Conservation (phyloP, 257 asterid genomes). For the Cynanchum wilfordii region DNA sequence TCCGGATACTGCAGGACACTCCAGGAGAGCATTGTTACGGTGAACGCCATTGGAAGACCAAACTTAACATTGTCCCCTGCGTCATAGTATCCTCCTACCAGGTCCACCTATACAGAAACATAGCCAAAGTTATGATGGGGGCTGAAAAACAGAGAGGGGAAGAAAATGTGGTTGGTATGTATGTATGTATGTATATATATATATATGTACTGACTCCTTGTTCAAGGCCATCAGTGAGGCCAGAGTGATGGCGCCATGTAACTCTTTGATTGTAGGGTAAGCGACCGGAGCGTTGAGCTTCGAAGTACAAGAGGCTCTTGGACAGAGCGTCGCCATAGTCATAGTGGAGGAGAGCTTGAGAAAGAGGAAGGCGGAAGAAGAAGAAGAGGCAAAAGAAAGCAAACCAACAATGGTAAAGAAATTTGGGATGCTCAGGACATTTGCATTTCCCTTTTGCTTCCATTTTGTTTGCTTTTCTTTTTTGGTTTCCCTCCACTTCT, state of each 20-base stretch:
- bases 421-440: not conserved
- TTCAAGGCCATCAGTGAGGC: conserved; percentile 85
- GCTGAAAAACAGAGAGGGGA: not conserved
- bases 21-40: conserved; percentile 80
- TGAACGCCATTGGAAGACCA: conserved; percentile 88
- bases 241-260: conserved; percentile 90
- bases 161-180: not conserved
- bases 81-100: conserved; percentile 91
- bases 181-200: too few species aligned
- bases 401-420: conserved; percentile 15
- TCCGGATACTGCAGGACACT: conserved; percentile 49
- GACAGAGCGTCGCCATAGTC: conserved; percentile 68
- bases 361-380: not conserved
- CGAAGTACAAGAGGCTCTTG: conserved; percentile 83
- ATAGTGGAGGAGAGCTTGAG: conserved; percentile 17
- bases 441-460: conserved; percentile 28
- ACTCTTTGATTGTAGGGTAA: conserved; percentile 78
- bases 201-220: conserved; percentile 54
- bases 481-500: not conserved
- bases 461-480: conserved; percentile 17
- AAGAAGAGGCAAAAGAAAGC: conserved; percentile 18
- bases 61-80: conserved; percentile 91
- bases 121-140: not conserved
- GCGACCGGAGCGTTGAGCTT: conserved; percentile 93
- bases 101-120: conserved; percentile 52